Base-by-base conservation (phyloP, 495 filamentous ascomycete species). In the Saxophila tyrrhenica region DNA sequence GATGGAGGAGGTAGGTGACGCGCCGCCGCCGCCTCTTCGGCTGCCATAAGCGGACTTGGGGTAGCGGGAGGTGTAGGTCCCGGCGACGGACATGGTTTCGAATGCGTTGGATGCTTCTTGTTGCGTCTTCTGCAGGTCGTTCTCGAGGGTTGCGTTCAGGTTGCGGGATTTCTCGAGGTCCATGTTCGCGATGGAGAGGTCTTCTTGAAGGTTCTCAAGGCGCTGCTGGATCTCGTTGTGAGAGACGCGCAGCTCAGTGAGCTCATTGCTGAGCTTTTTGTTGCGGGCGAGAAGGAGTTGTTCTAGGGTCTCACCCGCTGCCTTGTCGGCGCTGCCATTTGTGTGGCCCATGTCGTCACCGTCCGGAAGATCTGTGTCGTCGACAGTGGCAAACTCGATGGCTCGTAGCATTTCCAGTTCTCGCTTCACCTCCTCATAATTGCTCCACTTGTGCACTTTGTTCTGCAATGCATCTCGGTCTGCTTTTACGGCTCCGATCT, bases 391-490 rank as follows among this genome's bases (percentile, higher is more conserved):
- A 63, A 98, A 95, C 65, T 98, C 92, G 57, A 98, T 95, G 59
- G 90, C 92, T 71, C 95, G 95, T 60, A 98, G 78, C 45, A 98
- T 89, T 60, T 97, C 92, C 22, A 98, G 76, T 68, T 98, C 94
- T 52, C 89, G 83, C 65, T 92, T 94, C 44, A 98, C 83, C 56
- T 96, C 89, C 35, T 95, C 88, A 63, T 99, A 99, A 66, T 99
- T 94, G 59, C 83, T 78, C 80, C 88, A 91, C 63, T 86, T 91
- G 49, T 87, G 81, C 19, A 96, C 77, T 66, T 89, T 94, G 23
- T 75, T 73, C 62, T 83, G 85, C 41, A 97, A 72, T 41, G 72
- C 70, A 47, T 87, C 83, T 41, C 84, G 75, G 58, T 90, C 86
- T 24, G 78, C 75, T 58, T 78, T 83, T 16, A 89, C 67, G 48